Evolutionary conservation across 2,329 filamentous ascomycete genomes (phyloP), one percentile per base, ranked within the genome.

Genomic region (Colletotrichum limetticola): DNA sequence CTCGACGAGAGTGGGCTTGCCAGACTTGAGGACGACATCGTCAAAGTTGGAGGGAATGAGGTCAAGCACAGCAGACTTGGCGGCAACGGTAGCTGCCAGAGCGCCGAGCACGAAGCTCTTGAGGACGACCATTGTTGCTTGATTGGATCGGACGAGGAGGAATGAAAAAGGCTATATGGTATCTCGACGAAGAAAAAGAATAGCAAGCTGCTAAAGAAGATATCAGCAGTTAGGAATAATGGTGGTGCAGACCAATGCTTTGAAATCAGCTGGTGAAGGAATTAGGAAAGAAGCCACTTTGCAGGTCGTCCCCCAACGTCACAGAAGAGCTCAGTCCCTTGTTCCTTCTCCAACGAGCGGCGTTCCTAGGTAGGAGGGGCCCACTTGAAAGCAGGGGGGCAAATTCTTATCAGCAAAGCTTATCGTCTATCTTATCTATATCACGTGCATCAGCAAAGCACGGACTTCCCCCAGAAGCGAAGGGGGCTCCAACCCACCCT

Each of bases 1-100:
- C 84, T 98, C 95, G 78, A 98, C 95, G 30, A 99, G 92, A 0
- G 97, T 95, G 56, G 97, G 96, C 87, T 97, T 98, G 84, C 95
- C 95, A 58, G 94, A 96, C 82, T 97, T 91, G 74, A 98, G 89
- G 76, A 98, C 95, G 68, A 98, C 88, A 60, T 92, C 86, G 87
- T 98, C 96, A 83, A 99, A 99, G 88, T 98, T 99, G 79, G 87
- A 87, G 68, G 96, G 95, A 73, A 93, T 91, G 74, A 99, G 92
- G 83, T 98, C 96, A 78, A 97, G 88, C 76, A 99, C 97, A 69
- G 94, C 93, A 68, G 95, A 97, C 78, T 92, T 91, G 79, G 94
- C 92, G 74, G 90, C 86, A 71, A 88, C 90, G 35, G 84, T 85
- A 75, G 86, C 84, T 66, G 88, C 85, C 57, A 92, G 83, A 74